A percentile compares a stretch with the other conserved stretches of the same genome.
Conservation (phyloP, 495 filamentous ascomycete genomes). For the Podospora pseudocomata region DNA sequence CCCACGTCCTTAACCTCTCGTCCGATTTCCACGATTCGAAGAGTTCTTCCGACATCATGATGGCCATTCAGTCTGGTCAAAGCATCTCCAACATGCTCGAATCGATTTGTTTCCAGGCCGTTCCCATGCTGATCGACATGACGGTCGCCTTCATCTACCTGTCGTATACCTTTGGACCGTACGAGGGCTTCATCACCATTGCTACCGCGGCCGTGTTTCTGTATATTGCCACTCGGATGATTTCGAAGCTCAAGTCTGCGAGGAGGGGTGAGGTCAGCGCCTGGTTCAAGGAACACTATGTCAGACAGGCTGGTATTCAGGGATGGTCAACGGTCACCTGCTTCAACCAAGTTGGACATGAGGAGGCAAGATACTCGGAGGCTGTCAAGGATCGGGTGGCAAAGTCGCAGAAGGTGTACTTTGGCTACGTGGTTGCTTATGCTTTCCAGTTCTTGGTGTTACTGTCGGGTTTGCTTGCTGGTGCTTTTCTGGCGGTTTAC, state of each 20-base stretch:
- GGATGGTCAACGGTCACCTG: constrained; percentile 68
- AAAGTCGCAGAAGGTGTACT: constrained; percentile 38
- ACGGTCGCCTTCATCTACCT: constrained; percentile 65
- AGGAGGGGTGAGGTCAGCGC: constrained; percentile 34
- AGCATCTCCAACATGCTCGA: constrained; percentile 63
- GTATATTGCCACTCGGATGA: constrained; percentile 56
- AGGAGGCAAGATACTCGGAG: constrained; percentile 57
- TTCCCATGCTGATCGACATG: constrained; percentile 71
- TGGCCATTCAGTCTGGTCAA: constrained; percentile 61
- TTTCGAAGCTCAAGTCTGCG: constrained; percentile 37
- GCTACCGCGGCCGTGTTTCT: constrained; percentile 60
- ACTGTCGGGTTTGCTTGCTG: constrained; percentile 58
- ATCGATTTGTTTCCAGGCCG: constrained; percentile 60
- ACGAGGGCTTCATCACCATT: constrained; percentile 68
- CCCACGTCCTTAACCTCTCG: constrained; percentile 72
- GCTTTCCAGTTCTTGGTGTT: constrained; percentile 60
- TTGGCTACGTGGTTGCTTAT: constrained; percentile 42
- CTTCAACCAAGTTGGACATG: constrained; percentile 68
- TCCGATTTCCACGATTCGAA: constrained; percentile 78
- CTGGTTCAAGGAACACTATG: constrained; percentile 55
- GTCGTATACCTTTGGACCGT: constrained; percentile 64
- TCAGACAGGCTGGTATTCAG: constrained; percentile 60
- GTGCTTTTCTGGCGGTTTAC: constrained; percentile 64
- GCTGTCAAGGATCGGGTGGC: constrained; percentile 44
- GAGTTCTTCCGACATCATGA: constrained; percentile 65